Base-by-base conservation (phyloP, 768 basidiomycete genomes). In the Hygrophorus russula region DNA sequence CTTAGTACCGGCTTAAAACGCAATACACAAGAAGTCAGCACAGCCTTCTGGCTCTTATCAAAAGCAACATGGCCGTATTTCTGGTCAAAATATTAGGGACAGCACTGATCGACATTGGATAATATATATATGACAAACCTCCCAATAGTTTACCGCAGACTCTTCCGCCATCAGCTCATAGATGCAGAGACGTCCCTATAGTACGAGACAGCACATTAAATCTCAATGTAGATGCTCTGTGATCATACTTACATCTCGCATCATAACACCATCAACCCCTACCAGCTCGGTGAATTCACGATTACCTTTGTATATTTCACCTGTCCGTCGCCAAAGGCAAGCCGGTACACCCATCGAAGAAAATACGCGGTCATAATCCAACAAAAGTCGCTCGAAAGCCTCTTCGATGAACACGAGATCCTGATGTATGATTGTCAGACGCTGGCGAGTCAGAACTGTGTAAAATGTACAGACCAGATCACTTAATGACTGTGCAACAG, bases 161-260 rank as follows among this genome's bases (percentile, higher is more conserved):
- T 94, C 92, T 60, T 99, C 94, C 0, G 92, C 85, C 93, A 99
- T 96, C 38, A 98, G 74, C 60, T 98, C 94, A 62, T 96, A 98
- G 45, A 99, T 96, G 55, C 92, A 94, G 17, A 96, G 63, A 30
- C 89, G 82, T 2, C 94, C 94, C 71, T 89, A 56, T 11, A 50
- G 24, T 7, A 7, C 35, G 29, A 24, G 20, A n/a, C 30, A 33
- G 19, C 45, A 44, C 18, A 24, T 40, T 42, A 48, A 7, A 39
- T 20, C 27, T 5, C 4, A 30, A 14, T 37, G 41, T 36, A 30
- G 44, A 15, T 36, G 30, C 24, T 38, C n/a, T 18, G 36, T 5
- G 9, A 5, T n/a, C 17, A 39, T 17, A 64, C 77, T 52, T 53
- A 83, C 84, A 46, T 91, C 90, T n/a, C 86, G 79, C 64, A 94